Evolutionary conservation across 208 protist genomes (phyloP), one percentile per base, ranked within the genome.

Genomic region (Novymonas esmeraldas): DNA sequence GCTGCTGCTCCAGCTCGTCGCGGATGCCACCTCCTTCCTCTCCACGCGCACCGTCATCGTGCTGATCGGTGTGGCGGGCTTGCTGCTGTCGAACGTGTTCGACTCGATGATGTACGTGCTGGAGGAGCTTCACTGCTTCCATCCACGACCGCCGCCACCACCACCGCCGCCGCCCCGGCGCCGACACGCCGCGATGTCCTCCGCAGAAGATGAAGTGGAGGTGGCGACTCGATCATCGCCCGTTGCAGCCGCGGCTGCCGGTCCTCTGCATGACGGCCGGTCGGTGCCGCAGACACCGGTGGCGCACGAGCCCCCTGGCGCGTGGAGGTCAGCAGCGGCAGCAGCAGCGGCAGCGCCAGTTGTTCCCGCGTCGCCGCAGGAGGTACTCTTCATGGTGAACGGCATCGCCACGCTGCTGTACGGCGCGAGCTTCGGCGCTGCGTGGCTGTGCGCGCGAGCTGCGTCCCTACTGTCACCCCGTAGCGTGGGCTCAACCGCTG

Each of bases 81-180:
- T 92, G 31, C 10, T 81, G 29, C 10, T 82, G 26, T 75, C 85
- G 14, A 57, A 85, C 46, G 7, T 79, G 0, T 68, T 77, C 50
- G 85, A 92, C 70, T 70, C 71, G 1, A 36, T 82, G 1, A 70
- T 92, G 20, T 87, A 86, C 57, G 26, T 79, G 5, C 39, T 73
- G 13, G 78, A 92, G 48, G 85, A 92, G 61, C 69, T 77, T n/a
- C 75, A 82, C 34, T 85, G 79, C 63, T 87, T 92, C 28, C 58
- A 66, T 20, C 45, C 63, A 36, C 60, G 0, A 46, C 33, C 9
- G 24, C 11, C 36, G 36, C 36, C 36, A 41, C 5, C 36, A 41
- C 36, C 5, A 41, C 5, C 5, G 36, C 7, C 36, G 5, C 36
- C 5, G 36, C 36, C 5, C 5, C 36, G 36, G 36, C 36, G 11